Percentiles rank a stretch among this genome's conserved stretches.
These are phyloP conservation scores for Hypoxylon sp. DNA, from an alignment of 2,329 filamentous ascomycete genomes.

Conservation along the genomic window DNA sequence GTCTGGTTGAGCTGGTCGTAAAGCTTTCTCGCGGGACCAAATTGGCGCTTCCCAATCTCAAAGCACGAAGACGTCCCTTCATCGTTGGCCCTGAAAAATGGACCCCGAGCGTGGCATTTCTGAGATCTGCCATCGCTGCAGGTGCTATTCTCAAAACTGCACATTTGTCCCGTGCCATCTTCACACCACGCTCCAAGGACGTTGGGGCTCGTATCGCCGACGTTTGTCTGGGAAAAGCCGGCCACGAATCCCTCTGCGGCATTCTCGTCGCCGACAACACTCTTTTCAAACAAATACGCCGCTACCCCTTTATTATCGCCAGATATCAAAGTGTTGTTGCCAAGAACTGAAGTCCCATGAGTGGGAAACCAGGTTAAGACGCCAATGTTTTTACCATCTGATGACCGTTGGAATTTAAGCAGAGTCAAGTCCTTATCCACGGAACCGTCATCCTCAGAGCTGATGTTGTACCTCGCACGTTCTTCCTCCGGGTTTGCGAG, in stretches of 20 bases:
- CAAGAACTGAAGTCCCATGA: conserved; percentile 90
- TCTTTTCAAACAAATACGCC: conserved; percentile 85
- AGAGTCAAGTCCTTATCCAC: conserved; percentile 83
- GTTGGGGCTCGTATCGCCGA: conserved; percentile 93
- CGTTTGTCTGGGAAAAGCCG: conserved; percentile 91
- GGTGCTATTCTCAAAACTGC: conserved; percentile 85
- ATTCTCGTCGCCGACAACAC: conserved; percentile 66
- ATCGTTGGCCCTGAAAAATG: conserved; percentile 76
- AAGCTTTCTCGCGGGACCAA: conserved; percentile 57
- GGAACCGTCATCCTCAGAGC: conserved; percentile 66
- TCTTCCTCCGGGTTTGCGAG: conserved; percentile 86
- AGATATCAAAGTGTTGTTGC: conserved; percentile 91
- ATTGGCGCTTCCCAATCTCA: conserved; percentile 83
- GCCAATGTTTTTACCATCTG: conserved; percentile 82
- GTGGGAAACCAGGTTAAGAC: conserved; percentile 92
- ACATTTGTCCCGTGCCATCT: conserved; percentile 80
- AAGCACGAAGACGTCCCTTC: conserved; percentile 81
- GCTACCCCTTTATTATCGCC: conserved; percentile 99
- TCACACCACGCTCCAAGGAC: conserved; percentile 91
- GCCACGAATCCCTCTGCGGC: conserved; percentile 82
- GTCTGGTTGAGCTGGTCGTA: conserved; percentile 68
- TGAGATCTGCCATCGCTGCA: conserved; percentile 79
- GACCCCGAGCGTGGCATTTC: conserved; percentile 81
- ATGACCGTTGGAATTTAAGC: conserved; percentile 81
- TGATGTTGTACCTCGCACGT: conserved; percentile 74